A percentile compares a stretch with the other conserved stretches of the same genome.
Evolutionary conservation across 2,329 filamentous ascomycete genomes (phyloP).

Genomic region (Exophiala dermatitidis): DNA sequence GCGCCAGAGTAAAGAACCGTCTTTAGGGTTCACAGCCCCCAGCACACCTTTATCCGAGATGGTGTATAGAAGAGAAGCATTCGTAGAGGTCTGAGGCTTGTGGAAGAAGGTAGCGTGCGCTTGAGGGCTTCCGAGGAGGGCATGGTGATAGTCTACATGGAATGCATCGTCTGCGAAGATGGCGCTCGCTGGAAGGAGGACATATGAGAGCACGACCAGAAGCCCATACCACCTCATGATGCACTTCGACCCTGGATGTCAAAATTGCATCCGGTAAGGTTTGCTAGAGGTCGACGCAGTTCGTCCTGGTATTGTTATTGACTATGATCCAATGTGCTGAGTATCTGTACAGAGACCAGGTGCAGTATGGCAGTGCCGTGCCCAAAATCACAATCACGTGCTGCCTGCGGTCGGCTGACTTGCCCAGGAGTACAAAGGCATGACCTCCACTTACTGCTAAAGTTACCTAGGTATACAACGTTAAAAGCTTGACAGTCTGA

Average conservation of each 20-base stretch:
- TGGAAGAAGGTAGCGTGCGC: slow-evolving; percentile 90
- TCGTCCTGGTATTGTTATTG: too few relatives aligned
- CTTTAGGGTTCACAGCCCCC: slow-evolving; percentile 82
- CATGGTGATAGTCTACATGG: slow-evolving; percentile 86
- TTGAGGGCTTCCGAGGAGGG: slow-evolving; percentile 76
- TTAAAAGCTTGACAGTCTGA: background rate
- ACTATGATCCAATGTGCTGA: too few relatives aligned
- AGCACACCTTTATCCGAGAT: slow-evolving; percentile 76
- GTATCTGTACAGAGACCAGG: too few relatives aligned
- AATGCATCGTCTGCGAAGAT: slow-evolving; percentile 88
- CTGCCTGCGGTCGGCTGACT: too few relatives aligned
- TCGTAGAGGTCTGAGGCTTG: slow-evolving; percentile 70
- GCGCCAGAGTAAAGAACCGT: slow-evolving; percentile 78
- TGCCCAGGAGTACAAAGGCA: background rate
- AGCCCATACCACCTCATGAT: slow-evolving; percentile 22
- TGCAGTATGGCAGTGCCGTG: too few relatives aligned
- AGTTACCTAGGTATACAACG: background rate
- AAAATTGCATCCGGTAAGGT: background rate
- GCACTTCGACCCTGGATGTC: slow-evolving; percentile 10
- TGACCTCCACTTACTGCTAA: background rate
- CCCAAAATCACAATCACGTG: too few relatives aligned
- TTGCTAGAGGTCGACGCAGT: too few relatives aligned
- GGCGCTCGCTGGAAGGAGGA: slow-evolving; percentile 32
- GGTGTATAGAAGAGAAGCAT: slow-evolving; percentile 84
- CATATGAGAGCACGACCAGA: slow-evolving; percentile 5